phyloP scores from a whole-genome alignment of 768 basidiomycete genomes.

The Mycena belliarum region DNA sequence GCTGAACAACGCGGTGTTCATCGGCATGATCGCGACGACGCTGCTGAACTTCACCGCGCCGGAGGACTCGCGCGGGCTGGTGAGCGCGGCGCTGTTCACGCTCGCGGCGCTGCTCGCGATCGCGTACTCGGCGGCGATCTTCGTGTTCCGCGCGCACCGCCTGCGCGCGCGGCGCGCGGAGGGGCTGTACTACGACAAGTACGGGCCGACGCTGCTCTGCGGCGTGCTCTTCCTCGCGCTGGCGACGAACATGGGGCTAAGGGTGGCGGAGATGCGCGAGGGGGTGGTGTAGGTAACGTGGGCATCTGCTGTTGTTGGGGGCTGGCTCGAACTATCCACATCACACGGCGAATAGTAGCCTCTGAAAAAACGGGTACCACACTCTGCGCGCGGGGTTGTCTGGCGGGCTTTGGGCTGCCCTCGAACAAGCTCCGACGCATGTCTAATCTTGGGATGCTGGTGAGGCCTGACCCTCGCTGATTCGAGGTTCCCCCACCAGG shows the following conservation, averaged over 20 bases:
- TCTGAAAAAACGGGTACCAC: neutral
- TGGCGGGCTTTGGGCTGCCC: too few species aligned
- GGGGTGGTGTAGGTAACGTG: too few species aligned
- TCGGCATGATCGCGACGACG: slow-evolving; percentile 87
- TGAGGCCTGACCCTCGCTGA: too few species aligned
- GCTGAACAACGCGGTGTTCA: slow-evolving; percentile 84
- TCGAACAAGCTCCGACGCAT: too few species aligned
- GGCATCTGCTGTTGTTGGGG: too few species aligned
- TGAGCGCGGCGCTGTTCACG: slow-evolving; percentile 88
- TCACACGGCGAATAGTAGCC: too few species aligned
- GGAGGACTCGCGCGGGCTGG: slow-evolving; percentile 73
- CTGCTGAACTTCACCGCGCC: slow-evolving; percentile 83
- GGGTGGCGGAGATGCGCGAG: slow-evolving; percentile 54
- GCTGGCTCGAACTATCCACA: too few species aligned
- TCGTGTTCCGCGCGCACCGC: slow-evolving; percentile 70
- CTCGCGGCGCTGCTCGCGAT: slow-evolving; percentile 86
- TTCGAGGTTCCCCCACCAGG: too few species aligned
- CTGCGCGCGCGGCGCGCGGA: slow-evolving; percentile 73
- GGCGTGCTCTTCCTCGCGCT: slow-evolving; percentile 68
- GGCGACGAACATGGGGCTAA: slow-evolving; percentile 72
- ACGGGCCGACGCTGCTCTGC: slow-evolving; percentile 79
- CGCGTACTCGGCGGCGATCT: slow-evolving; percentile 81
- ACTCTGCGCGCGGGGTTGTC: too few species aligned
- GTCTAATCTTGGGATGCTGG: too few species aligned
- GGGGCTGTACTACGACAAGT: slow-evolving; percentile 88